Evolutionary conservation across 768 basidiomycete species (phyloP).

Genomic region (Coprinopsis sp.): DNA sequence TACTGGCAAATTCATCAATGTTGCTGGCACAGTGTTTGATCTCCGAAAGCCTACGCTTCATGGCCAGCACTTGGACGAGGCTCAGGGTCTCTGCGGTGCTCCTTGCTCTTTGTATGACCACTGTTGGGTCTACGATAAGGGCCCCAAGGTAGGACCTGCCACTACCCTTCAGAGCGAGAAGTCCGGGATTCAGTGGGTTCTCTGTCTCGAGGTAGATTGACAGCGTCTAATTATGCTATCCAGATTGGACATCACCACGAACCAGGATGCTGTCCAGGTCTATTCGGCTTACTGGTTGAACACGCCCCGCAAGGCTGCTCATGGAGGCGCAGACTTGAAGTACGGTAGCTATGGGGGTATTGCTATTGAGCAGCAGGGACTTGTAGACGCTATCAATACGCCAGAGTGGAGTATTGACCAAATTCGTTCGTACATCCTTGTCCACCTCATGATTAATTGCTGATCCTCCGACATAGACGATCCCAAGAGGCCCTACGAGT

Average conservation of each 20-base stretch:
- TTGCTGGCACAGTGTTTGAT: constrained; percentile 33
- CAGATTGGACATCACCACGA: constrained; percentile 43
- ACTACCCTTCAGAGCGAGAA: constrained; percentile 42
- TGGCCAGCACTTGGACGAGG: constrained; percentile 31
- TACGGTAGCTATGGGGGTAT: constrained; percentile 42
- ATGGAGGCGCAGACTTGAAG: constrained; percentile 40
- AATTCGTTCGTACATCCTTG: constrained; percentile 36
- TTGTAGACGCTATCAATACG: constrained; percentile 51
- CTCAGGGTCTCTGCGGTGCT: constrained; percentile 23
- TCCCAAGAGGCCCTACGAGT: constrained; percentile 38
- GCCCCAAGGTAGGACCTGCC: constrained; percentile 19
- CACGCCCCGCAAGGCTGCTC: constrained; percentile 41
- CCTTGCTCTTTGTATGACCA: no score
- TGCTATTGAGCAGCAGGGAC: constrained; percentile 51
- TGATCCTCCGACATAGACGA: constrained; percentile 26
- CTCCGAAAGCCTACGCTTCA: constrained; percentile 32
- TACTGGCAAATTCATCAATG: constrained; percentile 30
- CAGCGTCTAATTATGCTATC: neutral
- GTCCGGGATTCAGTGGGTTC: constrained; percentile 43
- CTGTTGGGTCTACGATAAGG: constrained; percentile 45
- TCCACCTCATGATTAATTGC: neutral
- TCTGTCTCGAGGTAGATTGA: neutral
- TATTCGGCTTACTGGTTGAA: constrained; percentile 45
- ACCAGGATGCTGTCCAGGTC: constrained; percentile 49
- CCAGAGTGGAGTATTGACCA: constrained; percentile 52